Conservation (phyloP, 139 green algal species). For the Chlorella ohadii region DNA sequence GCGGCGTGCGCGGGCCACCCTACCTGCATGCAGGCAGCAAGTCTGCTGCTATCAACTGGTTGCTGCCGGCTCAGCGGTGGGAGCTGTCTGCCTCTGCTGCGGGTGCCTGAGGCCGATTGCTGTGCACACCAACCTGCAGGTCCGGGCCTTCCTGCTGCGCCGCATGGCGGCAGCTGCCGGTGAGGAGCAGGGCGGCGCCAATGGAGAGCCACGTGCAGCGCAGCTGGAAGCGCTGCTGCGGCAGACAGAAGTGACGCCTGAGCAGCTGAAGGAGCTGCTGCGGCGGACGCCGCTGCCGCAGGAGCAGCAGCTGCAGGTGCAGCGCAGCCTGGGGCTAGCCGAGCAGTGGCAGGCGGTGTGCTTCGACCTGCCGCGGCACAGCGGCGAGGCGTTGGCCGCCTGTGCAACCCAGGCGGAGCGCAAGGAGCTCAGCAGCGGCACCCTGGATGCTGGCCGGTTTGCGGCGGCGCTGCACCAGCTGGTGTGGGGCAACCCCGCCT, state of each 20-base stretch:
- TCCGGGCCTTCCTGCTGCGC: not conserved
- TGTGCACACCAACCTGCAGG: too few relatives aligned
- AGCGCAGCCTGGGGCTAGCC: not conserved
- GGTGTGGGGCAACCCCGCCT: not conserved
- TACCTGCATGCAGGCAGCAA: too few relatives aligned
- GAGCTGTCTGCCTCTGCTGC: not conserved
- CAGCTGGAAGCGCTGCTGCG: not conserved
- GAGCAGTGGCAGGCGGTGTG: not conserved
- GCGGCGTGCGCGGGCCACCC: too few relatives aligned
- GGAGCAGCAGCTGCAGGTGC: not conserved
- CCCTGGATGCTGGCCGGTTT: not conserved
- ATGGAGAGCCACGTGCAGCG: not conserved
- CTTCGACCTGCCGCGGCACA: not conserved
- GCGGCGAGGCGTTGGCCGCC: too few relatives aligned
- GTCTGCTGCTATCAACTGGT: too few relatives aligned
- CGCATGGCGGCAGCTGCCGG: not conserved
- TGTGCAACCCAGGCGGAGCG: too few relatives aligned
- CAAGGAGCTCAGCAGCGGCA: too few relatives aligned
- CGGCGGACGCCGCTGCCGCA: not conserved
- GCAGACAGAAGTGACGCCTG: not conserved
- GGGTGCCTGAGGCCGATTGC: too few relatives aligned
- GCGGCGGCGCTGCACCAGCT: not conserved
- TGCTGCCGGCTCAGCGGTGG: not conserved
- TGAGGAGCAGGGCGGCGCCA: not conserved
- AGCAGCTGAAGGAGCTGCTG: not conserved